These are phyloP conservation scores for Yamadazyma dushanensis DNA, from an alignment of 1,139 yeast species.

Conservation along the genomic window DNA sequence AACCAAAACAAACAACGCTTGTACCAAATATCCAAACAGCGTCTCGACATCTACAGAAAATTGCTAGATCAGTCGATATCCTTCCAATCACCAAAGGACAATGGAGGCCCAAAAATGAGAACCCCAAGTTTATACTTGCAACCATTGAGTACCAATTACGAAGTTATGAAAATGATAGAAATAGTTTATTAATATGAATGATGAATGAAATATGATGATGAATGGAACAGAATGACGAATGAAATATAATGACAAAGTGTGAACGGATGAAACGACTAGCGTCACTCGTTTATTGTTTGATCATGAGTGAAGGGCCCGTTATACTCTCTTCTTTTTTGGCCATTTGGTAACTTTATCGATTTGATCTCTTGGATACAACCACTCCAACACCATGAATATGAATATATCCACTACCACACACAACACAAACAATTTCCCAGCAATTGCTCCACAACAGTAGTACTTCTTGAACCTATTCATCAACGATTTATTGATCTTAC, in stretches of 20 bases:
- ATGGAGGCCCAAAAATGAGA: slow-evolving; percentile 23
- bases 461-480: slow-evolving; percentile 53
- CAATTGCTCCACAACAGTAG: slow-evolving; percentile 78
- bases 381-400: slow-evolving; percentile 61
- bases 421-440: slow-evolving; percentile 77
- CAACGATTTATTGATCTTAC: slow-evolving; percentile 49
- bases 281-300: neutral
- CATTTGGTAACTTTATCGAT: slow-evolving; percentile 79
- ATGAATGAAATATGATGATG: too few relatives aligned
- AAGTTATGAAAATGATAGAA: slow-evolving; percentile 1
- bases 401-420: slow-evolving; percentile 80
- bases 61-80: slow-evolving; percentile 16
- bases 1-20: neutral
- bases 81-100: slow-evolving; percentile 9
- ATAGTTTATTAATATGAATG: neutral
- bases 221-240: too few relatives aligned
- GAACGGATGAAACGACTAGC: slow-evolving; percentile 1
- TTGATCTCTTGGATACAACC: slow-evolving; percentile 62
- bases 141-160: slow-evolving; percentile 7
- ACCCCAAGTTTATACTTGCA: slow-evolving; percentile 18
- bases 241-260: neutral
- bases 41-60: slow-evolving; percentile 16
- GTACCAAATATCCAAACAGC: slow-evolving; percentile 11
- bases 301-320: too few relatives aligned
- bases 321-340: slow-evolving; percentile 47